A percentile compares a stretch with the other conserved stretches of the same genome.
Conservation (phyloP, 2,329 filamentous ascomycete species). For the Ilyonectria robusta region DNA sequence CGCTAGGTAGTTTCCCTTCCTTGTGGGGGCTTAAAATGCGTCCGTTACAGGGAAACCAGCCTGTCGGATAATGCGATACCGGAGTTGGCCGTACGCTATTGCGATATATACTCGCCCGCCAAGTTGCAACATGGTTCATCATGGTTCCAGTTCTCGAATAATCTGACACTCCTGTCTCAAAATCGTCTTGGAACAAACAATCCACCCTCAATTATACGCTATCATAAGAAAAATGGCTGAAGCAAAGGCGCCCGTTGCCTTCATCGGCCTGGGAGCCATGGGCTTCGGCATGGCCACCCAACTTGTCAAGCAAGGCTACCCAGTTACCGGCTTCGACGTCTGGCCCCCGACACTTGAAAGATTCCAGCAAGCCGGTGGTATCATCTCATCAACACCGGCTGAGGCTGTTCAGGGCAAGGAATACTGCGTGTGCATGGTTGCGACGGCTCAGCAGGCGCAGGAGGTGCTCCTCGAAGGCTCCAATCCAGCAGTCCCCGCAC, state of each 20-base stretch:
- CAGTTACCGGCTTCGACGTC: conserved; percentile 36
- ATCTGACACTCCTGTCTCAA: not conserved
- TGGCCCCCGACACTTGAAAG: conserved; percentile 24
- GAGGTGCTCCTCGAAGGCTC: conserved; percentile 28
- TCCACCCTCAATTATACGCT: not conserved
- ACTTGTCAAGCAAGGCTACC: conserved; percentile 29
- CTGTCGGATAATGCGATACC: conserved; percentile 20
- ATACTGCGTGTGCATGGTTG: conserved; percentile 37
- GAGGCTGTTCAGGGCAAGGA: conserved; percentile 21
- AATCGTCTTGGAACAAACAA: not conserved
- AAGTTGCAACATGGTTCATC: not conserved
- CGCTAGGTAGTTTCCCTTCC: not conserved
- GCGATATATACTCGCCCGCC: conserved; percentile 24
- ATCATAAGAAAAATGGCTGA: conserved; percentile 15
- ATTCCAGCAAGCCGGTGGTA: conserved; percentile 23
- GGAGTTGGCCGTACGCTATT: conserved; percentile 11
- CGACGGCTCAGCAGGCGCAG: conserved; percentile 34
- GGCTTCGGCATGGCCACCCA: conserved; percentile 38
- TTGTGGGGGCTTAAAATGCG: conserved; percentile 4
- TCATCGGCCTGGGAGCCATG: conserved; percentile 40
- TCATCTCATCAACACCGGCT: conserved; percentile 7
- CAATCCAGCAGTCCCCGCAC: conserved; percentile 21
- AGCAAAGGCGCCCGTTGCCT: conserved; percentile 29
- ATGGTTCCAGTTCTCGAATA: not conserved
- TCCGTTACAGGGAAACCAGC: not conserved